Base-by-base conservation (phyloP, 495 filamentous ascomycete genomes). In the Acidomyces sp. region DNA sequence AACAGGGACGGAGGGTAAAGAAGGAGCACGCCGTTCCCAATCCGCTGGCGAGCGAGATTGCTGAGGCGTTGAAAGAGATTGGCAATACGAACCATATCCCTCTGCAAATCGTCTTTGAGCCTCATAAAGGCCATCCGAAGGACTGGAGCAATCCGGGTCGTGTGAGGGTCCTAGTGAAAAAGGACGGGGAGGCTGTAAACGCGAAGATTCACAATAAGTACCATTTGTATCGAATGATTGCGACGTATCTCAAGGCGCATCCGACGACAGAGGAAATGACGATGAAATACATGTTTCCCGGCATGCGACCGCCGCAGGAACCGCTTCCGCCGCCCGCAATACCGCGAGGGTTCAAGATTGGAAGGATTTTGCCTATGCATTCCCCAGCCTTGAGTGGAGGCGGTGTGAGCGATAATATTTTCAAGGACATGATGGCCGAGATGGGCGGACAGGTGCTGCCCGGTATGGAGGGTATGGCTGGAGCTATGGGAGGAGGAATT, bases 131-230 rank as follows among this genome's bases (percentile, higher is more conserved):
- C 32, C 90, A 97, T 64, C 90, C 90, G 0, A 86, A 87, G 62
- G 90, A 97, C 62, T 97, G 90, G 90, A 80, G 78, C 24, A 97
- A 97, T 63, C 90, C 90, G 10, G 90, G 90, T 0, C 69, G 90
- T 20, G 85, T 97, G 48, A 71, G 82, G 36, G 74, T 94, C 16
- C 61, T 74, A 51, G 61, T 95, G 12, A 83, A 82, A 58, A 64
- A 72, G 37, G 54, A 48, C 29, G 70, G 74, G 24, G 52, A 57
- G 31, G 48, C 59, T 28, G 43, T 66, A 36, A 71, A 66, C 49
- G 45, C 61, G 13, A 61, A 60, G 13, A 67, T 93, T 26, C 82
- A 82, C 61, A 93, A 90, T 55, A 96, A 96, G 59, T 80, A 87
- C 58, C 80, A 94, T 49, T 76, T 97, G 34, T 88, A 83, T 54